phyloP scores from a whole-genome alignment of 306 rosid species.

The Lotus japonicus region DNA sequence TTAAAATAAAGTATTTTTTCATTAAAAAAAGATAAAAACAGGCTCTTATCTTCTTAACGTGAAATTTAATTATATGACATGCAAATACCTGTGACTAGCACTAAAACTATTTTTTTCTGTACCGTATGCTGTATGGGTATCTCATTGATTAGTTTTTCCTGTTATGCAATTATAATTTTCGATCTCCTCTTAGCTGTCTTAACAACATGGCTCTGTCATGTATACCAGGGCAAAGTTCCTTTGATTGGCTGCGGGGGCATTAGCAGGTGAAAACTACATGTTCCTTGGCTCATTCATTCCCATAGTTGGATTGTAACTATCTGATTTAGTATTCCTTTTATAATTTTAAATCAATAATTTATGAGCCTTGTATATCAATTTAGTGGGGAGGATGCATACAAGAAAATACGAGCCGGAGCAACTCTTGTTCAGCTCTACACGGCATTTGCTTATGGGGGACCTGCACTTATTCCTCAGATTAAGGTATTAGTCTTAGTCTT shows the following conservation, averaged over 20 bases:
- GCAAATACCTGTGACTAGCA: neutral
- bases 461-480: conserved; percentile 91
- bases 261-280: conserved; percentile 51
- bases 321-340: neutral
- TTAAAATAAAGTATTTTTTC: too few relatives aligned
- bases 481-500: conserved; percentile 49
- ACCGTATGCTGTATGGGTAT: neutral
- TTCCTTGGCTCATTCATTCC: neutral
- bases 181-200: neutral
- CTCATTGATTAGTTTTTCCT: conserved; percentile 5
- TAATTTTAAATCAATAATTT: neutral
- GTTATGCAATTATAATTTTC: neutral
- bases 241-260: conserved; percentile 89
- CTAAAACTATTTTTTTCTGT: neutral
- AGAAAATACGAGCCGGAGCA: conserved; percentile 87
- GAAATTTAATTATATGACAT: neutral
- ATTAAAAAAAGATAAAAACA: too few relatives aligned
- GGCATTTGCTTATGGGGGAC: conserved; percentile 89
- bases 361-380: conserved; percentile 9
- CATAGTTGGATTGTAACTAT: conserved; percentile 9
- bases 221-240: conserved; percentile 75
- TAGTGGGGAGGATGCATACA: conserved; percentile 95
- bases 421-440: conserved; percentile 93
- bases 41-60: neutral
- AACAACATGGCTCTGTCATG: conserved; percentile 24